Percentiles rank a stretch among this genome's conserved stretches.
Evolutionary conservation across 768 basidiomycete genomes (phyloP).

Genomic region (Tulasnella sp.): DNA sequence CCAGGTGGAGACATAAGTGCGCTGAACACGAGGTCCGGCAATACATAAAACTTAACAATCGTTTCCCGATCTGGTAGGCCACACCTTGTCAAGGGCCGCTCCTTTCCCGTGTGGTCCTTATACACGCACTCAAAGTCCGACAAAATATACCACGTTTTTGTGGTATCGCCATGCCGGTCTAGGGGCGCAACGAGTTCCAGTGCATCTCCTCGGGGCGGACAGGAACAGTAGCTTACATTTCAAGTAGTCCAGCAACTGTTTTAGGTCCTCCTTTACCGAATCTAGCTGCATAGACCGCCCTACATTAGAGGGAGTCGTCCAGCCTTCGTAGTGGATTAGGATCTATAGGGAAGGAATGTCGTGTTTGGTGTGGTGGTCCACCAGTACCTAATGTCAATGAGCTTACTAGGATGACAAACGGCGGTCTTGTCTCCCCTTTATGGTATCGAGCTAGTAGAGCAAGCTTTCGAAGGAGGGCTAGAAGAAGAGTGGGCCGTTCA

Average conservation of each 20-base stretch:
- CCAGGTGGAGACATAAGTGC: not conserved
- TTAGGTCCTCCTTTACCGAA: not conserved
- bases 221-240: not conserved
- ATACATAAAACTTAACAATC: not conserved
- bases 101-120: not conserved
- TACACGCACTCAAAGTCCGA: not conserved
- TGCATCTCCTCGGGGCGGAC: not conserved
- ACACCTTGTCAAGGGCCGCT: not conserved
- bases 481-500: not conserved
- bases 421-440: not conserved
- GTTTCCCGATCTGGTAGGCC: not conserved
- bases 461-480: not conserved
- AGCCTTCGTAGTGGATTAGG: not conserved
- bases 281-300: not conserved
- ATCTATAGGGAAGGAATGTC: not conserved
- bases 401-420: not conserved
- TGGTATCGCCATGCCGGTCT: not conserved
- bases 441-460: not conserved
- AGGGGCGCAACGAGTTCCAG: not conserved
- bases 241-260: not conserved
- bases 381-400: not conserved
- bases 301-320: not conserved
- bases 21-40: not conserved
- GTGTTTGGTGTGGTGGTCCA: not conserved
- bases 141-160: not conserved